phyloP scores from a whole-genome alignment of 2,329 filamentous ascomycete species.

The Aureobasidium mangrovei region DNA sequence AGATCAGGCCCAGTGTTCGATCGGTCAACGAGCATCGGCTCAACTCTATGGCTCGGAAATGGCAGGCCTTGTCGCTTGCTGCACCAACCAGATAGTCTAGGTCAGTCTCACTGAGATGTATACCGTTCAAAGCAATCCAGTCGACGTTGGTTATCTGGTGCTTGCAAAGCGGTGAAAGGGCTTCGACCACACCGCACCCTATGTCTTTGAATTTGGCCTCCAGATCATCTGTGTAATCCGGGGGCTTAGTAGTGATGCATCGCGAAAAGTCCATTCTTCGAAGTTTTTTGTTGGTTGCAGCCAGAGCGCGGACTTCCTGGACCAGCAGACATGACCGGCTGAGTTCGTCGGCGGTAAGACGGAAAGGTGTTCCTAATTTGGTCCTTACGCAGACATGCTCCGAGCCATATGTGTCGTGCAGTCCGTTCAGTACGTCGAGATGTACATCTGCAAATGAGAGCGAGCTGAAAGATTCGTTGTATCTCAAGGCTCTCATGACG shows the following conservation, averaged over 20 bases:
- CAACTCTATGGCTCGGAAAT: constrained; percentile 59
- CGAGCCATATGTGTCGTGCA: constrained; percentile 50
- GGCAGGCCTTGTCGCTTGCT: constrained; percentile 55
- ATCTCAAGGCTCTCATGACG: constrained; percentile 59
- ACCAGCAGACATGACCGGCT: constrained; percentile 51
- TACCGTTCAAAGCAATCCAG: constrained; percentile 61
- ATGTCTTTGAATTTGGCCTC: constrained; percentile 43
- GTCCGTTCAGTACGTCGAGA: constrained; percentile 55
- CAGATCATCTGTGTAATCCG: constrained; percentile 37
- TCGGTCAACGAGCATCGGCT: constrained; percentile 54
- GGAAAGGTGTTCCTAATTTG: constrained; percentile 47
- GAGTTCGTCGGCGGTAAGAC: constrained; percentile 45
- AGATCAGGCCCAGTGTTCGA: constrained; percentile 50
- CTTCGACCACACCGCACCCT: constrained; percentile 61
- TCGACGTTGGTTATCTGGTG: constrained; percentile 60
- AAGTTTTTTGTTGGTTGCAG: constrained; percentile 55
- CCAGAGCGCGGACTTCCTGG: constrained; percentile 59
- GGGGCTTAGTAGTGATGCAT: constrained; percentile 48
- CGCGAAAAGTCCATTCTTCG: constrained; percentile 57
- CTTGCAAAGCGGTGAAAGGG: constrained; percentile 58
- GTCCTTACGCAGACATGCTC: constrained; percentile 55
- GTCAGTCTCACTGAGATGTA: constrained; percentile 62
- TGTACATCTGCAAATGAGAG: constrained; percentile 59
- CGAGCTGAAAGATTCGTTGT: constrained; percentile 59
- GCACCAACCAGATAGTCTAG: constrained; percentile 59